Evolutionary conservation across 345 rosid genomes (phyloP).

Genomic region (Moricandia moricandioides): DNA sequence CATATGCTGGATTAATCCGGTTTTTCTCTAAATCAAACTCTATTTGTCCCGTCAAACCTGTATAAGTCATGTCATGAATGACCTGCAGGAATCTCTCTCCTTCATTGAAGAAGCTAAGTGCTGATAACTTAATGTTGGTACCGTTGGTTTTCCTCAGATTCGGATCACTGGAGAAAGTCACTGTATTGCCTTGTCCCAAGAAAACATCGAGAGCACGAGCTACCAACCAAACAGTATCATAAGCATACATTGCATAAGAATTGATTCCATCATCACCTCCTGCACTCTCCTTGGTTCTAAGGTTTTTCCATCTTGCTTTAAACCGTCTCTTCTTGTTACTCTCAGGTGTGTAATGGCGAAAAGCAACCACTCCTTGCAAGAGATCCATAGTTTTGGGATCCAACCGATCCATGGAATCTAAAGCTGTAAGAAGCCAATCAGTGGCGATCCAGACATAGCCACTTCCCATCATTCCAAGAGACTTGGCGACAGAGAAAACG

Average conservation of each 20-base stretch:
- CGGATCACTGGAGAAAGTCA: slow-evolving; percentile 69
- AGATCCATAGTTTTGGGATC: slow-evolving; percentile 49
- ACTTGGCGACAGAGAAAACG: slow-evolving; percentile 63
- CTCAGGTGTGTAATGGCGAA: slow-evolving; percentile 79
- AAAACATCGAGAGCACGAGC: slow-evolving; percentile 74
- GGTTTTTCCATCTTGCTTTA: slow-evolving; percentile 50
- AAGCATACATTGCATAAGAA: slow-evolving; percentile 80
- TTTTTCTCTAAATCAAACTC: slow-evolving; percentile 56
- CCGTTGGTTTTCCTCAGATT: slow-evolving; percentile 45
- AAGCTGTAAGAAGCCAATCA: slow-evolving; percentile 82
- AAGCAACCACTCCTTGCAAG: slow-evolving; percentile 84
- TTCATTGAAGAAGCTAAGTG: slow-evolving; percentile 64
- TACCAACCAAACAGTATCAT: slow-evolving; percentile 90
- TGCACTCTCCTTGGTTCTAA: slow-evolving; percentile 39
- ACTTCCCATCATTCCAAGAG: slow-evolving; percentile 60
- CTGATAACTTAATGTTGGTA: slow-evolving; percentile 51
- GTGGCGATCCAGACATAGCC: slow-evolving; percentile 97
- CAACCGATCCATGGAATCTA: slow-evolving; percentile 55
- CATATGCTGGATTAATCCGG: slow-evolving; percentile 66
- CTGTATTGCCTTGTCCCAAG: slow-evolving; percentile 51
- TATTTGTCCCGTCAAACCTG: slow-evolving; percentile 67
- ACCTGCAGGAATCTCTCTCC: slow-evolving; percentile 65
- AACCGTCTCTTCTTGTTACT: slow-evolving; percentile 51
- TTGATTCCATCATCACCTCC: slow-evolving; percentile 45
- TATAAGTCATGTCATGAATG: slow-evolving; percentile 56